Conservation (phyloP, 176 grass and related monocot genomes). For the Secale cereale region DNA sequence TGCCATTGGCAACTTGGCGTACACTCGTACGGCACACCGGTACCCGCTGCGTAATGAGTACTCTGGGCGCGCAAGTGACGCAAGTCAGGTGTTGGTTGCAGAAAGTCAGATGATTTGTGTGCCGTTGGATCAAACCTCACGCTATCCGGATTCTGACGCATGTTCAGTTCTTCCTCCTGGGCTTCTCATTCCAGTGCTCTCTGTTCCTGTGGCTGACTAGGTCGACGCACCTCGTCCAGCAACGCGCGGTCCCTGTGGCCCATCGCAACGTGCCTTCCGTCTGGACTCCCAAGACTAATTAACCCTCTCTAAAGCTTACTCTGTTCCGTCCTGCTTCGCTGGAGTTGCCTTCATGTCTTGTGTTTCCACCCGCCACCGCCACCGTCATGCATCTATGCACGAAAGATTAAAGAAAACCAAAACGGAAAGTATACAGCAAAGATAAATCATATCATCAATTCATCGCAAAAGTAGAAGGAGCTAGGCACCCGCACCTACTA, state of each 20-base stretch:
- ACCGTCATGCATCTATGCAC: background rate
- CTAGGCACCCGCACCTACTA: too few species aligned
- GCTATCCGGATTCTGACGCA: background rate
- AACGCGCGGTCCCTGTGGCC: background rate
- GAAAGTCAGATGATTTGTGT: background rate
- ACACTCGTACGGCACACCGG: constrained; percentile 18
- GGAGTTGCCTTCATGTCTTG: background rate
- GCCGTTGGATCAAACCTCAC: background rate
- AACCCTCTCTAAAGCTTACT: background rate
- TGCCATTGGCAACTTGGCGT: constrained; percentile 12
- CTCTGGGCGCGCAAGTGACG: background rate
- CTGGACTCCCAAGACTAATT: background rate
- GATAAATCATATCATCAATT: too few species aligned
- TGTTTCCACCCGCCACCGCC: background rate
- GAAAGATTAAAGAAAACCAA: too few species aligned
- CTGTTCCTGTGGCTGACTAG: background rate
- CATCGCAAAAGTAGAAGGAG: too few species aligned
- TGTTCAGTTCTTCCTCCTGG: background rate
- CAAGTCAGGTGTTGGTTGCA: background rate
- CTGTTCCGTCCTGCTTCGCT: background rate
- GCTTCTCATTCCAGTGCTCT: background rate
- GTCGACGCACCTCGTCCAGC: background rate
- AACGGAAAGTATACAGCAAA: too few species aligned
- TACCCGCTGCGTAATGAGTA: background rate
- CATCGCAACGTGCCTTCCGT: background rate